A percentile compares a stretch with the other conserved stretches of the same genome.
phyloP scores from a whole-genome alignment of 495 filamentous ascomycete species.

The Rhizodiscina lignyota region DNA sequence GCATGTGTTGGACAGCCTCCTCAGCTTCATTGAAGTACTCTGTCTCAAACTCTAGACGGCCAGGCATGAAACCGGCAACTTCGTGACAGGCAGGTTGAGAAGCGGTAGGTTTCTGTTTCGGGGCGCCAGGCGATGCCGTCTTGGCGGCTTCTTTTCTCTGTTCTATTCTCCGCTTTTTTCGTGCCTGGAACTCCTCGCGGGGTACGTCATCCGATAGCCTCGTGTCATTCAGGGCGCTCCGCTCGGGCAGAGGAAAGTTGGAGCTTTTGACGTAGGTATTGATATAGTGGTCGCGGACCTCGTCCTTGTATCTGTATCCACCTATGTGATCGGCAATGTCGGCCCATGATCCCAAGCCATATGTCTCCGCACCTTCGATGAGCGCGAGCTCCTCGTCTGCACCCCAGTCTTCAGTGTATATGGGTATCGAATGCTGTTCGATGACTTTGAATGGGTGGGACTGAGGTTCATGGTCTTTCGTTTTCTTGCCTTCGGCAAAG shows the following conservation, averaged over 20 bases:
- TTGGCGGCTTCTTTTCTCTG: constrained; percentile 76
- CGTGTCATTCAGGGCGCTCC: constrained; percentile 65
- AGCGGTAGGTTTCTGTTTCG: constrained; percentile 89
- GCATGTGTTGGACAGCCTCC: constrained; percentile 94
- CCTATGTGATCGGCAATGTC: constrained; percentile 98
- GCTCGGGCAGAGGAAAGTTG: constrained; percentile 71
- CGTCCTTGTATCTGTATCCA: constrained; percentile 82
- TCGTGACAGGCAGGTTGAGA: constrained; percentile 92
- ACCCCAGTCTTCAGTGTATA: constrained; percentile 89
- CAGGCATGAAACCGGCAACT: constrained; percentile 97
- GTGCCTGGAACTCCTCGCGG: constrained; percentile 79
- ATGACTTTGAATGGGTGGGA: constrained; percentile 86
- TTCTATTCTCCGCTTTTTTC: constrained; percentile 91
- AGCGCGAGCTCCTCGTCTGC: constrained; percentile 90
- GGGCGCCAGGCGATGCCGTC: constrained; percentile 64
- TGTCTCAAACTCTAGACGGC: constrained; percentile 91
- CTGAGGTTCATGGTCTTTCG: constrained; percentile 65
- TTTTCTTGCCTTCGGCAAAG: constrained; percentile 63
- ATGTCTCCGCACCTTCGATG: constrained; percentile 92
- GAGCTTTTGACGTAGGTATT: constrained; percentile 70
- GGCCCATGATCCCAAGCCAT: constrained; percentile 92
- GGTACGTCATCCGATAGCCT: constrained; percentile 61
- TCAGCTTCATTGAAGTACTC: constrained; percentile 97
- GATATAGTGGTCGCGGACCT: constrained; percentile 85
- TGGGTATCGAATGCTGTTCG: constrained; percentile 94